phyloP scores from a whole-genome alignment of 164 flowering plant genomes.

The Stephania yunnanensis region DNA sequence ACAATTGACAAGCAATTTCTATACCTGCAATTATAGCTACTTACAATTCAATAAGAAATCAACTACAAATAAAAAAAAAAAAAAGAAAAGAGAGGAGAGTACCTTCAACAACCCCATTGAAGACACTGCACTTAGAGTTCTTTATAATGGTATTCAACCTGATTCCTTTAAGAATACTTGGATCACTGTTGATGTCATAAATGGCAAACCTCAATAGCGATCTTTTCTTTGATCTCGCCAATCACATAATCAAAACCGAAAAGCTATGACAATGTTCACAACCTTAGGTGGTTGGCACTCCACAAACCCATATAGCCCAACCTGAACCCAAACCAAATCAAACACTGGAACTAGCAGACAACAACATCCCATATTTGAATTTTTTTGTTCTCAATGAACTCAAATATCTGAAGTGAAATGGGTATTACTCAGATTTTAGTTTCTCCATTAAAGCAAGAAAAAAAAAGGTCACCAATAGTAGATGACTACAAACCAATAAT shows the following conservation, averaged over 20 bases:
- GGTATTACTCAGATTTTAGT: not conserved
- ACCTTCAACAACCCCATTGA: too few species aligned
- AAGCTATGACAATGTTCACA: conserved; percentile 68
- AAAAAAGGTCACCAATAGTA: not conserved
- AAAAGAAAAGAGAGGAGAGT: too few species aligned
- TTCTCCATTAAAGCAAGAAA: not conserved
- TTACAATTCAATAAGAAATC: too few species aligned
- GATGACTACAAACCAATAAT: not conserved
- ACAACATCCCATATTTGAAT: conserved; percentile 16
- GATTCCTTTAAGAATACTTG: conserved; percentile 47
- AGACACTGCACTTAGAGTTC: too few species aligned
- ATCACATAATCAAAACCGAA: conserved; percentile 63
- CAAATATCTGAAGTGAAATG: not conserved
- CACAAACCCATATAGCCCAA: conserved; percentile 21
- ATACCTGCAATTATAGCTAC: too few species aligned
- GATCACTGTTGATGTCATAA: conserved; percentile 53
- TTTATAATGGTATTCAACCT: too few species aligned
- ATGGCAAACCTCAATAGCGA: conserved; percentile 61
- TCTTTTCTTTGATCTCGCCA: conserved; percentile 64
- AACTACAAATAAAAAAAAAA: too few species aligned
- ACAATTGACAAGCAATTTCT: too few species aligned
- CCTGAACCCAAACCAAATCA: too few species aligned
- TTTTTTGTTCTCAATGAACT: conserved; percentile 7
- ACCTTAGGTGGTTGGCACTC: conserved; percentile 30
- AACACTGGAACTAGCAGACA: conserved; percentile 5